phyloP scores from a whole-genome alignment of 2,329 filamentous ascomycete genomes.

The Neurospora crassa region DNA sequence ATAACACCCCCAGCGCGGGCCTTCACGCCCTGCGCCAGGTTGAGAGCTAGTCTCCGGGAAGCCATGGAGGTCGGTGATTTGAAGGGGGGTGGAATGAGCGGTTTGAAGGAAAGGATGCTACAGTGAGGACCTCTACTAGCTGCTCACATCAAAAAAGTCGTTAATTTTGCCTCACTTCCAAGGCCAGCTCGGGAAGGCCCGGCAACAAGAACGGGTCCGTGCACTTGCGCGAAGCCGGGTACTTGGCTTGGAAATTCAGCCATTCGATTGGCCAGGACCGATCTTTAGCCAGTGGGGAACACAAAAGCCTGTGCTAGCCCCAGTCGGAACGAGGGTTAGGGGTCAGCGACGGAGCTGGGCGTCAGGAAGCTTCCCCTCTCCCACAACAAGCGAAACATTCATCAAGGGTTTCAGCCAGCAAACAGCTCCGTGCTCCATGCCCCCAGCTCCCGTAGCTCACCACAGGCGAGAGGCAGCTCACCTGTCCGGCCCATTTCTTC shows the following conservation, averaged over 20 bases:
- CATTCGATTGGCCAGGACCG: no score
- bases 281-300: no score
- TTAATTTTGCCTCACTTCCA: conserved; percentile 21
- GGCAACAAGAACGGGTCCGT: conserved; percentile 10
- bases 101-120: conserved; percentile 35
- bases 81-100: conserved; percentile 40
- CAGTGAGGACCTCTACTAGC: conserved; percentile 6
- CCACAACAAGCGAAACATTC: not conserved
- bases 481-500: not conserved
- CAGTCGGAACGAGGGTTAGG: no score
- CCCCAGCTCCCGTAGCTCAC: not conserved
- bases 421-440: not conserved
- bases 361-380: not conserved
- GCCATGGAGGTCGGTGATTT: conserved; percentile 62
- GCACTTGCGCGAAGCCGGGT: not conserved
- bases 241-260: conserved; percentile 7
- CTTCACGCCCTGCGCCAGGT: conserved; percentile 83
- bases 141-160: conserved; percentile 17
- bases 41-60: conserved; percentile 93
- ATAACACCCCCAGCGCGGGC: conserved; percentile 77
- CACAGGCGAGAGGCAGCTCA: not conserved
- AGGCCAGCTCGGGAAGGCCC: conserved; percentile 19
- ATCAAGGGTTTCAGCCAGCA: not conserved
- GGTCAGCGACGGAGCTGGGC: not conserved
- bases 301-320: no score